Conservation (phyloP, 306 rosid species). For the Prunus padus region DNA sequence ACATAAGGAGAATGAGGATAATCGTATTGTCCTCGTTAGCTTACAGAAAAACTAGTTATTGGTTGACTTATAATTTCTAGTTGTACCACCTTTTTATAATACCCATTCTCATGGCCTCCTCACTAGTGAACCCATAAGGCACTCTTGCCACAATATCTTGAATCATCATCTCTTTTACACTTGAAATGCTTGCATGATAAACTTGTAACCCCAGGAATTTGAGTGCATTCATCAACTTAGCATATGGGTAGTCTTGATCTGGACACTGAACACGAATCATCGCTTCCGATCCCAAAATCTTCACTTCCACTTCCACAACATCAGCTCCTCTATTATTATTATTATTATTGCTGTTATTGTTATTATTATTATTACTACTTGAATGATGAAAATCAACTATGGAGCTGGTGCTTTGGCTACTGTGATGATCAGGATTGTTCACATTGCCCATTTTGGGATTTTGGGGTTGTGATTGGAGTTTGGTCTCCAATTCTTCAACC, state of each 20-base stretch:
- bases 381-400: background rate
- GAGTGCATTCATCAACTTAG: slow-evolving; percentile 43
- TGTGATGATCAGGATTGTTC: background rate
- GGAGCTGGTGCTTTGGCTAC: background rate
- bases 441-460: background rate
- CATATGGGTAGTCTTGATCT: slow-evolving; percentile 42
- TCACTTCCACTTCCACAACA: slow-evolving; percentile 33
- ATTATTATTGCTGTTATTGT: background rate
- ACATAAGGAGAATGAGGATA: background rate
- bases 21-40: background rate
- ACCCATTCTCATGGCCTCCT: slow-evolving; percentile 29
- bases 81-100: slow-evolving; percentile 26
- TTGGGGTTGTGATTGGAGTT: background rate
- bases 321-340: background rate
- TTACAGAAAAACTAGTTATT: background rate
- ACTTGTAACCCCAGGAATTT: slow-evolving; percentile 36
- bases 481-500: slow-evolving; percentile 11
- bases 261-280: slow-evolving; percentile 39
- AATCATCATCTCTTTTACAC: slow-evolving; percentile 42
- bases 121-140: slow-evolving; percentile 30
- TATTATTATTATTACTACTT: background rate
- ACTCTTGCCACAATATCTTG: slow-evolving; percentile 48
- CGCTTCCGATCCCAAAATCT: slow-evolving; percentile 43
- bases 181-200: slow-evolving; percentile 44
- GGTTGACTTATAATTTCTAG: background rate